Evolutionary conservation across 768 basidiomycete species (phyloP).

Genomic region (Pisolithus tinctorius): DNA sequence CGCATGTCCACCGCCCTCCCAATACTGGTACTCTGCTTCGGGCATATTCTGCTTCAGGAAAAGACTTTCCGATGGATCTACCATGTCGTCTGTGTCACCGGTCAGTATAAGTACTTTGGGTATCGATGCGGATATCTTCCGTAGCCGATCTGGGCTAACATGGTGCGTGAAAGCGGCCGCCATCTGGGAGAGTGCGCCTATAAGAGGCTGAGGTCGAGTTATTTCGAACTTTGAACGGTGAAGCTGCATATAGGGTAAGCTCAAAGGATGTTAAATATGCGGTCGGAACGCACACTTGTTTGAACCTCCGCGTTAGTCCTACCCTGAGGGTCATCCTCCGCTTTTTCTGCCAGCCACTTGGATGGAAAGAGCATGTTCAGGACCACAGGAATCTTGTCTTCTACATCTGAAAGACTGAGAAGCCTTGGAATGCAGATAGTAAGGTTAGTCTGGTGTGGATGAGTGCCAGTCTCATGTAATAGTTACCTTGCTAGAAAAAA

Average conservation of each 20-base stretch:
- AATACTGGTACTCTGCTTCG: constrained; percentile 48
- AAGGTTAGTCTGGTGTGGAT: constrained; percentile 1
- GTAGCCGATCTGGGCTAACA: constrained; percentile 43
- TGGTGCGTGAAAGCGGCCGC: constrained; percentile 58
- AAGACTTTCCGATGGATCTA: constrained; percentile 44
- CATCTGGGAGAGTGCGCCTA: constrained; percentile 70
- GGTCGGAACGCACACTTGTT: constrained; percentile 34
- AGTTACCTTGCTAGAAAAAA: constrained; percentile 29
- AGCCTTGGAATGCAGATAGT: constrained; percentile 25
- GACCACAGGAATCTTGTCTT: constrained; percentile 42
- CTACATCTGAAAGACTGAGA: constrained; percentile 31
- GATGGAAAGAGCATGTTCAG: constrained; percentile 54
- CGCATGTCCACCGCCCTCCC: constrained; percentile 60
- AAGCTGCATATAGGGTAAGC: constrained; percentile 26
- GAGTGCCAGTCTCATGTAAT: neutral
- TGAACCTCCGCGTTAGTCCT: constrained; percentile 63
- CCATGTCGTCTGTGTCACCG: constrained; percentile 58
- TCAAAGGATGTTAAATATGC: neutral
- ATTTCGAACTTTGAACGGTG: constrained; percentile 39
- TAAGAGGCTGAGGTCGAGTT: constrained; percentile 51
- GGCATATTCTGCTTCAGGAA: constrained; percentile 52
- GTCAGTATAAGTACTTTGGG: constrained; percentile 66
- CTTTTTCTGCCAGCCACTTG: constrained; percentile 53
- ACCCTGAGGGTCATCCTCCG: constrained; percentile 45
- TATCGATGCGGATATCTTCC: constrained; percentile 43